Base-by-base conservation (phyloP, 1,139 yeast species). In the Entelexis paramagnoliae region DNA sequence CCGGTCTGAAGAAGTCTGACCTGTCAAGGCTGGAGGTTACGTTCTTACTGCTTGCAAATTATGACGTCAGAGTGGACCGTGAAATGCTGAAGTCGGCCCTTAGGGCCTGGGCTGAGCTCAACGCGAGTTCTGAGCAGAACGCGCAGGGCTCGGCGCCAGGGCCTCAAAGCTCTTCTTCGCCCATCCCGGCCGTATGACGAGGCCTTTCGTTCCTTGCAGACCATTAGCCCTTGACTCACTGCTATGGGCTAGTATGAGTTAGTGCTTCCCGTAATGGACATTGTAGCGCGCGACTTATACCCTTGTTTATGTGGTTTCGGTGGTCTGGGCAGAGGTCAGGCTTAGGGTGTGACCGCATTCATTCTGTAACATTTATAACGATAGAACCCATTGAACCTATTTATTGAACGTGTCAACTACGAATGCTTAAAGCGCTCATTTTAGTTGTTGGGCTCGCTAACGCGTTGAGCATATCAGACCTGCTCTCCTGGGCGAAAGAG, bases 11-110 rank as follows among this genome's bases (percentile, higher is more conserved):
- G 7, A 64, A 68, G 26, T 60, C 62, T 16, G 78, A 77, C 47
- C 63, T 78, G 33, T 68, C 71, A 33, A 65, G 70, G 35, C 61
- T 78, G 45, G 83, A 78, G 59, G 67, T 76, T 7, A 70, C 78
- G 0, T 60, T 77, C 26, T 58, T 78, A 48, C 70, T 70, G 49
- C 57, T 74, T 32, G 40, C 63, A 50, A 67, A 71, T 59, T 66
- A 68, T 53, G 67, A 69, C 48, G 58, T 71, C 42, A 61, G 60
- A 44, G 66, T 68, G 14, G 69, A 67, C 48, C 56, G 60, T 6
- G 62, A 58, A 5, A 55, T 59, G 19, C 56, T 69, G 34, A 61
- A 59, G 44, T 59, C 62, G 24, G 62, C 60, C 19, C 47, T 67
- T 35, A 54, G 45, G 9, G 51, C 54, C 10, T 58, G 61, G 62